phyloP scores from a whole-genome alignment of 2,329 filamentous ascomycete genomes.

The Fusarium siculi region DNA sequence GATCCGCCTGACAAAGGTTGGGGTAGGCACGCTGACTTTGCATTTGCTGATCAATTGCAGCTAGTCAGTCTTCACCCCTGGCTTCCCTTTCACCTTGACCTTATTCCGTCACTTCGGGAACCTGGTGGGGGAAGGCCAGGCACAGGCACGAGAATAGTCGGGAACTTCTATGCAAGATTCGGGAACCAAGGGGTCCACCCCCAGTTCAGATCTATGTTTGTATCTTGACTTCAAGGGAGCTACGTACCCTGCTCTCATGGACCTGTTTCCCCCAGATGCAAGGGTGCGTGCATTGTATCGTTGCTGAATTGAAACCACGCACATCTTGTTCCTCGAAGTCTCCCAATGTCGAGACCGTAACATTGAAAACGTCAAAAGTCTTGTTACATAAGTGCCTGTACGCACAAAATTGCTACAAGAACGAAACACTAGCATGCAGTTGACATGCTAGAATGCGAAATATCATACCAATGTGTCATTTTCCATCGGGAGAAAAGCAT shows the following conservation, averaged over 20 bases:
- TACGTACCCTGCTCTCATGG: neutral
- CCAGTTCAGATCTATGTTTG: conserved; percentile 31
- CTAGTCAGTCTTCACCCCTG: conserved; percentile 10
- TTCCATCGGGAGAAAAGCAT: conserved; percentile 1
- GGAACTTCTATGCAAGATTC: conserved; percentile 38
- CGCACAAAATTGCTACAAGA: neutral
- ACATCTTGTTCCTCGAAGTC: neutral
- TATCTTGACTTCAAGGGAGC: conserved; percentile 15
- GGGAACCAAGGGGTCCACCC: conserved; percentile 31
- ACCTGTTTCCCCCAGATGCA: neutral
- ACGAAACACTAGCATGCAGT: neutral
- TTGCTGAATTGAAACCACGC: conserved; percentile 2
- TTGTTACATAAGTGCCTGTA: neutral
- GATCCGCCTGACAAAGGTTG: conserved; percentile 10
- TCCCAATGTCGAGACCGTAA: neutral
- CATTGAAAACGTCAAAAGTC: neutral
- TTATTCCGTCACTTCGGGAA: conserved; percentile 13
- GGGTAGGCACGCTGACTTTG: conserved; percentile 14
- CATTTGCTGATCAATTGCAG: conserved; percentile 16
- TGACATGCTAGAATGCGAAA: neutral
- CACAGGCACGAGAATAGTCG: conserved; percentile 27
- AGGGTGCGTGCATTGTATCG: neutral
- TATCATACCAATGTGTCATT: neutral
- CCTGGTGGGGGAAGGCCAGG: conserved; percentile 13
- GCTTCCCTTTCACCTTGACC: conserved; percentile 24